Evolutionary conservation across 2,329 filamentous ascomycete species (phyloP).

Genomic region (Pseudogymnoascus sp.): DNA sequence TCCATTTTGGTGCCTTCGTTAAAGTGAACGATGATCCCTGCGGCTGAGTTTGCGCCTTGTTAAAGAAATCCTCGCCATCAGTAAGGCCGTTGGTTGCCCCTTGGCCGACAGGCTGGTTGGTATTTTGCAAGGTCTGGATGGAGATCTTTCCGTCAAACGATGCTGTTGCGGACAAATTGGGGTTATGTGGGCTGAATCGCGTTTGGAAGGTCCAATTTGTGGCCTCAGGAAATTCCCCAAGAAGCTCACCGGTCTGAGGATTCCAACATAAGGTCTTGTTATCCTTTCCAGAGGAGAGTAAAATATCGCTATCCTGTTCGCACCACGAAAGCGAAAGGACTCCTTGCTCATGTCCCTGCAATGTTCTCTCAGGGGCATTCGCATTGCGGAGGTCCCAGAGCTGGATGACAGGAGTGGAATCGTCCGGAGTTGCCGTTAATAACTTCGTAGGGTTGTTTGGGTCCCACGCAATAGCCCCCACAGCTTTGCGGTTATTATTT

Average conservation of each 20-base stretch:
- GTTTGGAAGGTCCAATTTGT: constrained; percentile 99
- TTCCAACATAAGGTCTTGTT: constrained; percentile 96
- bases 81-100: constrained; percentile 59
- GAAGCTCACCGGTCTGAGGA: constrained; percentile 76
- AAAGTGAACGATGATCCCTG: constrained; percentile 87
- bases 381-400: constrained; percentile 96
- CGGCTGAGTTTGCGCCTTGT: constrained; percentile 83
- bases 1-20: constrained; percentile 79
- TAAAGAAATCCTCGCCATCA: constrained; percentile 94
- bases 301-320: constrained; percentile 75
- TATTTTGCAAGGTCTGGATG: constrained; percentile 89
- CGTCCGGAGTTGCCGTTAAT: constrained; percentile 83
- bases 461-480: constrained; percentile 96
- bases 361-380: constrained; percentile 80
- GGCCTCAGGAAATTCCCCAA: constrained; percentile 91
- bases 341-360: constrained; percentile 90
- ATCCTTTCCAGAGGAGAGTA: constrained; percentile 93
- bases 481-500: constrained; percentile 87
- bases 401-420: constrained; percentile 78
- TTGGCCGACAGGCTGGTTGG: constrained; percentile 68
- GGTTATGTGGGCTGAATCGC: constrained; percentile 87
- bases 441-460: constrained; percentile 92
- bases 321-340: constrained; percentile 96
- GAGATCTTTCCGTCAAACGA: constrained; percentile 97
- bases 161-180: constrained; percentile 84